phyloP scores from a whole-genome alignment of 1,139 yeast genomes.

The Taphrina confusa region DNA sequence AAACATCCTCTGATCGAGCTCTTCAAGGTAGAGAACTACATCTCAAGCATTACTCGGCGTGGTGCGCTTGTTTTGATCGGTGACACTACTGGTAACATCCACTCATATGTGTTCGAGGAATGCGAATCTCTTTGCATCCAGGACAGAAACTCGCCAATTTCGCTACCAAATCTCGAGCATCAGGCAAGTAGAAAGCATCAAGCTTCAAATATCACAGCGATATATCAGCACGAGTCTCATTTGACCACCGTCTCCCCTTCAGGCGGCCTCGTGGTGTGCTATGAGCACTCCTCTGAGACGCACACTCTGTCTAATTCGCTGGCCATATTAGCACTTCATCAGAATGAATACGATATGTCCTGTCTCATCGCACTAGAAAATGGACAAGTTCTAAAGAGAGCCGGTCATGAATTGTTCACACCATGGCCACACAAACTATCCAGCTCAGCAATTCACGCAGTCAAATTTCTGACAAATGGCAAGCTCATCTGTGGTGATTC shows the following conservation, averaged over 20 bases:
- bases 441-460: neutral
- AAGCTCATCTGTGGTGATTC: neutral
- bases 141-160: neutral
- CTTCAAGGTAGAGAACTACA: neutral
- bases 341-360: neutral
- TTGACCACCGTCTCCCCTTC: neutral
- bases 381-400: neutral
- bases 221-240: neutral
- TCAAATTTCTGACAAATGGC: neutral
- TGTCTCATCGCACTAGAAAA: neutral
- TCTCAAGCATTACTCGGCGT: neutral
- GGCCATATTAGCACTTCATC: neutral
- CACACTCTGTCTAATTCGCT: neutral
- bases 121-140: neutral
- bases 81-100: neutral
- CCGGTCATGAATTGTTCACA: neutral
- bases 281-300: neutral
- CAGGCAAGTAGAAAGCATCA: neutral
- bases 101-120: neutral
- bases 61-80: neutral
- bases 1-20: constrained; percentile 1
- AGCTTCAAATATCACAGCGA: neutral
- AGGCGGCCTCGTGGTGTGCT: neutral
- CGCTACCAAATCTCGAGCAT: neutral
- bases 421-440: neutral